A percentile compares a stretch with the other conserved stretches of the same genome.
phyloP scores from a whole-genome alignment of 208 protist genomes.

The Leishmania martiniquensis region DNA sequence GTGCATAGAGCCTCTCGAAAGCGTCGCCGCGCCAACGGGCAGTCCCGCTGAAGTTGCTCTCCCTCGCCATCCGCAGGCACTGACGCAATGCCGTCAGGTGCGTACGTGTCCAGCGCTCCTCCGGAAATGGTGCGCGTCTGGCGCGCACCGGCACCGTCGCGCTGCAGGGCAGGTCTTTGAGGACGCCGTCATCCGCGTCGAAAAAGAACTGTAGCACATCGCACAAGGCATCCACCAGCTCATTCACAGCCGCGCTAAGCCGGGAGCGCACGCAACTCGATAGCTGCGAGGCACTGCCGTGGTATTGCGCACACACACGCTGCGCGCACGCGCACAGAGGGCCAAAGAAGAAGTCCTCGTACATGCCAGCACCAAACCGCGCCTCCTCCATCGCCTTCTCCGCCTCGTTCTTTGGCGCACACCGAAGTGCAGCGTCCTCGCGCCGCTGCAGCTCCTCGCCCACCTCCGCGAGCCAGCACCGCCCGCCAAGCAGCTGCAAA shows the following conservation, averaged over 20 bases:
- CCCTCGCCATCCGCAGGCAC: conserved; percentile 30
- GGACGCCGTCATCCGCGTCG: background rate
- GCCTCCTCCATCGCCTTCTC: conserved; percentile 35
- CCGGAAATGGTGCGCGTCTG: conserved; percentile 1
- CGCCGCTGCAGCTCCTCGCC: conserved; percentile 42
- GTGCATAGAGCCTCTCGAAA: conserved; percentile 18
- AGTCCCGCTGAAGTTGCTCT: conserved; percentile 36
- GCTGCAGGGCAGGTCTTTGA: background rate
- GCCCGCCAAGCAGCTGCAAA: conserved; percentile 45
- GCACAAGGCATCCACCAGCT: conserved; percentile 39
- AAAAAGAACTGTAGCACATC: conserved; percentile 36
- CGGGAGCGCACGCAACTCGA: conserved; percentile 39
- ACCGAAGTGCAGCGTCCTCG: conserved; percentile 36
- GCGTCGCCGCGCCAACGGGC: conserved; percentile 42
- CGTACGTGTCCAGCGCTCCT: conserved; percentile 13
- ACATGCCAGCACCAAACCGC: conserved; percentile 29
- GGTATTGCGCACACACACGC: conserved; percentile 34
- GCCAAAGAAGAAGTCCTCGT: conserved; percentile 42
- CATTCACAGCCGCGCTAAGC: conserved; percentile 34
- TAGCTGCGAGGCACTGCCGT: conserved; percentile 23
- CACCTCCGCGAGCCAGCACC: conserved; percentile 12
- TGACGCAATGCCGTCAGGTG: conserved; percentile 5
- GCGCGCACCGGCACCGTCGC: background rate
- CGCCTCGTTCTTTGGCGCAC: conserved; percentile 21
- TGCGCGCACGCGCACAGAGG: conserved; percentile 35